Evolutionary conservation across 305 asterid genomes (phyloP), one percentile per base, ranked within the genome.

Genomic region (Fraxinus albicans): DNA sequence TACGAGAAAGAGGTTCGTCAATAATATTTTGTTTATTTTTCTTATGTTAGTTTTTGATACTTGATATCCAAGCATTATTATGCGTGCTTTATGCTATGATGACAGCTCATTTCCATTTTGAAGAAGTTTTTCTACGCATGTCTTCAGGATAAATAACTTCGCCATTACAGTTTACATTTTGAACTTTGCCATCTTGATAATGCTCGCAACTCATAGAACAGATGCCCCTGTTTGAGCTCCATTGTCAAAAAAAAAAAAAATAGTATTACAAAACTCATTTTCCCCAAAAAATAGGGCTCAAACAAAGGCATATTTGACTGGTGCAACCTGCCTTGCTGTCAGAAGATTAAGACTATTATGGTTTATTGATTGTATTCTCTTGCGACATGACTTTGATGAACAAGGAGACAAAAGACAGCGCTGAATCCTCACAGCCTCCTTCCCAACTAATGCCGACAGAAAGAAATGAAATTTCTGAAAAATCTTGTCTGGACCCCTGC

Each of bases 1-100:
- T 96, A 92, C 50, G 92, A 90, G 85, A 86, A 91, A 86, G 97
- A 96, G 97, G 99, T 96, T 40, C 77, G 84, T 86, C 86, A 75
- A 0, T 31, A 29, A 13, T 58, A 17, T 83, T 15, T 82, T 72
- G 60, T 80, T 84, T 81, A 80, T 44, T 84, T 29, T 29, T 17
- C 9, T 70, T 31, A 70, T 70, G 42, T 70, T 31, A 25, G 19
- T 29, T 29, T 13, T 29, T 70, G 76, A 70, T 29, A 13, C 31
- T 33, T 13, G 42, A 31, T 33, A 13, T 70, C 23, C 34, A 10
- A 65, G 34, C 42, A 5, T 70, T 31, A 6, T 70, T 33, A 70
- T 70, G 38, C 44, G 0, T 15, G 76, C 23, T 13, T 70, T 70
- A 70, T 70, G 76, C 23, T 70, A 70, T 70, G 42, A 70, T 33